Evolutionary conservation across 169 alveolate genomes (phyloP).

Genomic region (Plasmodium relictum): DNA sequence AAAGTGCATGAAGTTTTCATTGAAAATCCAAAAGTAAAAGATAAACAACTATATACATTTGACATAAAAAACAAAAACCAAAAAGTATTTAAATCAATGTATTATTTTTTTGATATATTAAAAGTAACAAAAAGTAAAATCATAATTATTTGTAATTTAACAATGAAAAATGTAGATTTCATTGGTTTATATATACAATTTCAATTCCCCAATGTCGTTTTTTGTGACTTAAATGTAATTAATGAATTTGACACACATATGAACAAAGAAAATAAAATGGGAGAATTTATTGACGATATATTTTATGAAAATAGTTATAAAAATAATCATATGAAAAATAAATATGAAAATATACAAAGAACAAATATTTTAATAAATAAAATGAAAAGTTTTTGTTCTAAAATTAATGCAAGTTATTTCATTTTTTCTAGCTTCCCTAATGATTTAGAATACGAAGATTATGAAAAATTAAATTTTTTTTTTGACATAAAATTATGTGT

Average conservation of each 20-base stretch:
- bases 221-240: conserved; percentile 27
- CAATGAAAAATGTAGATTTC: conserved; percentile 25
- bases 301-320: background rate
- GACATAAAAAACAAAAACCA: background rate
- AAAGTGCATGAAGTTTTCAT: background rate
- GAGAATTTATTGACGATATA: conserved; percentile 17
- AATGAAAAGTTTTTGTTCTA: conserved; percentile 25
- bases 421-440: conserved; percentile 56
- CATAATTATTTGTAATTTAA: conserved; percentile 38
- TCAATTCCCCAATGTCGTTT: conserved; percentile 31
- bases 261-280: too few relatives aligned
- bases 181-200: conserved; percentile 67
- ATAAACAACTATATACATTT: conserved; percentile 16
- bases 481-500: conserved; percentile 66
- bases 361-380: conserved; percentile 35
- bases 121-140: conserved; percentile 28
- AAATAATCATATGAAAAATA: background rate
- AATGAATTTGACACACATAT: background rate
- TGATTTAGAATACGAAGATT: conserved; percentile 44
- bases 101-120: conserved; percentile 9
- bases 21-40: background rate
- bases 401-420: conserved; percentile 34
- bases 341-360: background rate
- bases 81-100: background rate
- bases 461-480: conserved; percentile 36